Evolutionary conservation across 257 asterid genomes (phyloP).

Genomic region (Gynochthodes officinalis): DNA sequence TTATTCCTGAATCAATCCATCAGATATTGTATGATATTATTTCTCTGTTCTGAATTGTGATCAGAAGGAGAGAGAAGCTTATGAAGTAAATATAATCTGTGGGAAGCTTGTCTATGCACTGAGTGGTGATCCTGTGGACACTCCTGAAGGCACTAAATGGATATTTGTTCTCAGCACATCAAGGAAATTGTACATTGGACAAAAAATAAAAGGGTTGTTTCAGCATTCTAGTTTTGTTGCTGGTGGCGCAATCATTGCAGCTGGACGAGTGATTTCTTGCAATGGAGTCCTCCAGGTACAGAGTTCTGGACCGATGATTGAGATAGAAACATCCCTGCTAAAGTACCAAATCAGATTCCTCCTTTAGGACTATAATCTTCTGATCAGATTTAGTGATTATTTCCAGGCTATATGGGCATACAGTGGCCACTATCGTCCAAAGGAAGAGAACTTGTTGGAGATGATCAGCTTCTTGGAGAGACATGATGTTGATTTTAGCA

Average conservation of each 20-base stretch:
- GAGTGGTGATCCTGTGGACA: conserved; percentile 51
- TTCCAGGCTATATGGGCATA: conserved; percentile 81
- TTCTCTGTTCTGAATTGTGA: too few relatives aligned
- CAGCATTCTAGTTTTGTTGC: conserved; percentile 87
- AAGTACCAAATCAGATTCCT: too few relatives aligned
- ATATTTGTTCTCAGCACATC: conserved; percentile 77
- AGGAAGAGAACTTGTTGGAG: conserved; percentile 66
- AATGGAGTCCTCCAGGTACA: conserved; percentile 67
- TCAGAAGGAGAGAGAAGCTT: conserved; percentile 74
- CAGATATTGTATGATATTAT: too few relatives aligned
- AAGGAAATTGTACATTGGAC: conserved; percentile 59
- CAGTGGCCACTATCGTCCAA: conserved; percentile 86
- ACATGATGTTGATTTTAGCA: conserved; percentile 52
- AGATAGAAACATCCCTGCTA: too few relatives aligned
- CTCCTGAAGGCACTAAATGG: conserved; percentile 73
- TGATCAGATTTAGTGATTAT: too few relatives aligned
- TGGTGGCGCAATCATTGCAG: conserved; percentile 78
- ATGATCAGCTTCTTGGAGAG: conserved; percentile 67
- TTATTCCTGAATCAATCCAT: too few relatives aligned
- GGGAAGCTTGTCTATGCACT: conserved; percentile 59
- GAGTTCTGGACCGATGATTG: too few relatives aligned
- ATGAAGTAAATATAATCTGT: conserved; percentile 47
- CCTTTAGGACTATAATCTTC: too few relatives aligned
- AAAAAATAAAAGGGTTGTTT: conserved; percentile 66
- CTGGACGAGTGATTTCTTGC: conserved; percentile 67